These are phyloP conservation scores for Styphnolobium japonicum DNA, from an alignment of 306 rosid genomes.

Conservation along the genomic window DNA sequence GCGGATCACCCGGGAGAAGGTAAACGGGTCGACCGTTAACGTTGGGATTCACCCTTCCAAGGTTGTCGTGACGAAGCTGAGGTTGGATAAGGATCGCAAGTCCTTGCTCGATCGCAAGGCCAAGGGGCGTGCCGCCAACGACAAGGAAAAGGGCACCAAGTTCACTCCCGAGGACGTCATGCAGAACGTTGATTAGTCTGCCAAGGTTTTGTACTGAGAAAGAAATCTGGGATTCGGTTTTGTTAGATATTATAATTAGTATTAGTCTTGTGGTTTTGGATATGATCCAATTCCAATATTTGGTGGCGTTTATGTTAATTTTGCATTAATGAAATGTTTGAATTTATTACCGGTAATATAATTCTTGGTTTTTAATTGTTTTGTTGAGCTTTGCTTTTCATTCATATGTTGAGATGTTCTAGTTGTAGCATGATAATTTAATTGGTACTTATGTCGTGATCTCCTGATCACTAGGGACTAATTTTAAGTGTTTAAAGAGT, in stretches of 20 bases:
- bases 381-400: neutral
- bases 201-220: neutral
- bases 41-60: constrained; percentile 70
- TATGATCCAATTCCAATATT: neutral
- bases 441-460: neutral
- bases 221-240: neutral
- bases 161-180: constrained; percentile 67
- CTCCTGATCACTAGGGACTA: neutral
- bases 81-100: constrained; percentile 71
- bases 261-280: neutral
- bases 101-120: constrained; percentile 73
- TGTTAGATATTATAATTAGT: neutral
- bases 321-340: neutral
- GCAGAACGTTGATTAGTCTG: constrained; percentile 56
- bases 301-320: neutral
- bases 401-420: neutral
- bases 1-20: constrained; percentile 75
- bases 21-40: constrained; percentile 68
- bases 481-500: too few relatives aligned
- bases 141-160: constrained; percentile 71
- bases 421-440: neutral
- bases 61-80: constrained; percentile 61
- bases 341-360: neutral
- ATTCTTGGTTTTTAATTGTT: neutral
- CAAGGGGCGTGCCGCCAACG: constrained; percentile 66